Conservation (phyloP, 345 rosid species). For the Boechera divaricarpa region DNA sequence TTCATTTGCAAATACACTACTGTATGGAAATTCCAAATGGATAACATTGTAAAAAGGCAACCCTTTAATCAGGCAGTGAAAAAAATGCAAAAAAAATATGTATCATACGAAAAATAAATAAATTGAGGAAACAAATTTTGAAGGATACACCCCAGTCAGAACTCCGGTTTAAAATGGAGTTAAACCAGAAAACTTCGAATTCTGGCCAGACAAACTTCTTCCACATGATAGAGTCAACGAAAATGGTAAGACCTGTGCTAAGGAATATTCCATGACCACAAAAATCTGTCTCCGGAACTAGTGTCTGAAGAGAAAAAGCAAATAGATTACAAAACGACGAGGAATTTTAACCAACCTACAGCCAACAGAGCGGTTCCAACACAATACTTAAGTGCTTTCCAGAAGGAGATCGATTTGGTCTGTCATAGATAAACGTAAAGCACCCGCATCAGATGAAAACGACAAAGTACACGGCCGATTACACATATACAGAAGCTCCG, state of each 20-base stretch:
- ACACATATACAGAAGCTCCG: constrained; percentile 26
- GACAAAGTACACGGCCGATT: constrained; percentile 6
- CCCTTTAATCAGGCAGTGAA: background rate
- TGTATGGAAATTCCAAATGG: constrained; percentile 29
- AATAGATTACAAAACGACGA: constrained; percentile 19
- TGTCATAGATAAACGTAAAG: constrained; percentile 49
- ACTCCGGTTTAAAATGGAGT: constrained; percentile 92
- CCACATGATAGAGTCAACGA: constrained; percentile 95
- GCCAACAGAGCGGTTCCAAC: constrained; percentile 58
- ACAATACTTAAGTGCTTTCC: constrained; percentile 71
- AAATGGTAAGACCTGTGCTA: constrained; percentile 71
- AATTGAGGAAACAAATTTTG: constrained; percentile 12
- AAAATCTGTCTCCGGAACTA: constrained; percentile 29
- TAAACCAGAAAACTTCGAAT: constrained; percentile 97
- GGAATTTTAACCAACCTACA: constrained; percentile 58
- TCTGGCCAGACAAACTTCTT: constrained; percentile 87
- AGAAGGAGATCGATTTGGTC: constrained; percentile 76
- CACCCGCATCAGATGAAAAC: constrained; percentile 45
- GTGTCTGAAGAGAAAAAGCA: constrained; percentile 18
- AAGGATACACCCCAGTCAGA: constrained; percentile 99
- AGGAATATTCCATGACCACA: constrained; percentile 43
- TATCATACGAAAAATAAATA: constrained; percentile 16
- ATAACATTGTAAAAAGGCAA: background rate
- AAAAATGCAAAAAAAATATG: background rate
- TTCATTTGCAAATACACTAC: constrained; percentile 15